phyloP scores from a whole-genome alignment of 192 early-diverging fungal genomes.

The Funneliformis geosporum region DNA sequence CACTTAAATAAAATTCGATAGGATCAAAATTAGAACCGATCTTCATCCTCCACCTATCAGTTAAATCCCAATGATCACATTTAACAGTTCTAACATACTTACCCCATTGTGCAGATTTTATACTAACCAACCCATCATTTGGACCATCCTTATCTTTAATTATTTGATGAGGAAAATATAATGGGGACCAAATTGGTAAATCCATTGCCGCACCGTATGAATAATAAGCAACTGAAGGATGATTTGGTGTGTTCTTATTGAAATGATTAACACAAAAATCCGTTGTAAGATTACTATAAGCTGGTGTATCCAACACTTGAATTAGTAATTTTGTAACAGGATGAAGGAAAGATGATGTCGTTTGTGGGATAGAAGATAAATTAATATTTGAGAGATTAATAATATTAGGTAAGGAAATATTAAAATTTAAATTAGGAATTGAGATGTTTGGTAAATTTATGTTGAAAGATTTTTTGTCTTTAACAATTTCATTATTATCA shows the following conservation, averaged over 20 bases:
- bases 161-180: slow-evolving; percentile 78
- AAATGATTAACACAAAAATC: slow-evolving; percentile 85
- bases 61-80: slow-evolving; percentile 91
- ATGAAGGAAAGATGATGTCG: slow-evolving; percentile 33
- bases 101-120: slow-evolving; percentile 87
- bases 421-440: not conserved
- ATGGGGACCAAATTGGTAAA: slow-evolving; percentile 67
- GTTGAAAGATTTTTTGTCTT: not conserved
- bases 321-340: slow-evolving; percentile 56
- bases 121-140: slow-evolving; percentile 91
- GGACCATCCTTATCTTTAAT: slow-evolving; percentile 78
- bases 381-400: slow-evolving; percentile 23
- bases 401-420: slow-evolving; percentile 1
- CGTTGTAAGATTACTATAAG: slow-evolving; percentile 87
- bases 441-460: slow-evolving; percentile 4
- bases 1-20: slow-evolving; percentile 69
- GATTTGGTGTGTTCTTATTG: slow-evolving; percentile 84
- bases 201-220: slow-evolving; percentile 77
- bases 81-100: slow-evolving; percentile 77
- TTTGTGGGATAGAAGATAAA: slow-evolving; percentile 40
- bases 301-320: slow-evolving; percentile 83
- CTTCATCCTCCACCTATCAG: slow-evolving; percentile 47
- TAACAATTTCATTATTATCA: not conserved
- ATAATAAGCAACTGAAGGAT: slow-evolving; percentile 73
- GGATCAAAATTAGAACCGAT: slow-evolving; percentile 61